Conservation (phyloP, 192 early-diverging fungal genomes). For the Umbelopsis ramanniana region DNA sequence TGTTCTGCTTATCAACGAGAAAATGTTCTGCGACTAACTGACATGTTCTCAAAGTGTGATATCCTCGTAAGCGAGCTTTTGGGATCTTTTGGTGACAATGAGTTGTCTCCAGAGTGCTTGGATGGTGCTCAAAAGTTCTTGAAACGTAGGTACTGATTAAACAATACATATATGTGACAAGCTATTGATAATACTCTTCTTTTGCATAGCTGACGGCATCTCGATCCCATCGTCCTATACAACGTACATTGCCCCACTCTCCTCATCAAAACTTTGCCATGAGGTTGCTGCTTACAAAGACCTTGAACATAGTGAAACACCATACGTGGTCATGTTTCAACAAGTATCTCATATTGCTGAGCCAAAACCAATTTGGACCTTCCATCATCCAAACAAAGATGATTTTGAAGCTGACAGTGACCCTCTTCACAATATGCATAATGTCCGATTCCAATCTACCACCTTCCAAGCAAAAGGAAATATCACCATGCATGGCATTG, state of each 20-base stretch:
- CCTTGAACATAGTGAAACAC: slow-evolving; percentile 78
- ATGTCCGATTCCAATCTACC: slow-evolving; percentile 61
- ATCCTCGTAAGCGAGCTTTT: slow-evolving; percentile 95
- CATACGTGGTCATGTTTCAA: slow-evolving; percentile 97
- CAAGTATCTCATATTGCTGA: slow-evolving; percentile 67
- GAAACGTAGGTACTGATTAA: slow-evolving; percentile 26
- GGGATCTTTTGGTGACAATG: slow-evolving; percentile 99
- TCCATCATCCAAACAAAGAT: slow-evolving; percentile 72
- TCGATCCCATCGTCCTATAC: slow-evolving; percentile 91
- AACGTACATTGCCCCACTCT: slow-evolving; percentile 84
- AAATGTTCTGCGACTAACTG: slow-evolving; percentile 7
- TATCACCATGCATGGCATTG: slow-evolving; percentile 88
- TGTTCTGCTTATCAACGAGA: neutral
- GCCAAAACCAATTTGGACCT: slow-evolving; percentile 80
- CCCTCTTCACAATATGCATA: slow-evolving; percentile 75
- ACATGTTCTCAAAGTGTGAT: slow-evolving; percentile 61
- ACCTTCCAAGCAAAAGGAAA: slow-evolving; percentile 60
- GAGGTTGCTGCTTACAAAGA: slow-evolving; percentile 75
- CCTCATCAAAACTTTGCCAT: slow-evolving; percentile 81
- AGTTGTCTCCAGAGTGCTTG: slow-evolving; percentile 98
- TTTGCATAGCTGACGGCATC: slow-evolving; percentile 68
- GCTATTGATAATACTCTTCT: neutral
- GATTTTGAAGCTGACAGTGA: slow-evolving; percentile 40
- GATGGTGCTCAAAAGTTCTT: slow-evolving; percentile 84
- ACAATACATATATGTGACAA: neutral